Evolutionary conservation across 805 yeast species (phyloP).

Genomic region (Candida railenensis): DNA sequence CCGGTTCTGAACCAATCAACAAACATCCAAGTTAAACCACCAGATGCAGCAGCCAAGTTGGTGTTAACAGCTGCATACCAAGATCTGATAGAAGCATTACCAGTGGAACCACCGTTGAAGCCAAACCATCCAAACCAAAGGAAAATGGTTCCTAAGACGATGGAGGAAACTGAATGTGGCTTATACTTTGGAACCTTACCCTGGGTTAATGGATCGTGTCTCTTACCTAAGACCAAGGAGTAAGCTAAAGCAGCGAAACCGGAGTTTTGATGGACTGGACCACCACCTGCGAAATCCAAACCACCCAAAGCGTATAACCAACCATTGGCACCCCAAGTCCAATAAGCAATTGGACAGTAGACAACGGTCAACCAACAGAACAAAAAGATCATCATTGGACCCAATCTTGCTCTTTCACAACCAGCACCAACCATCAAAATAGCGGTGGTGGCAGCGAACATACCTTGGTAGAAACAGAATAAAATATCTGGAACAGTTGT

Average conservation of each 20-base stretch:
- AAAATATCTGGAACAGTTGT: constrained; percentile 83
- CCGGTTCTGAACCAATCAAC: constrained; percentile 86
- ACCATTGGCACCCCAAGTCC: constrained; percentile 96
- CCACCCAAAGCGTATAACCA: constrained; percentile 86
- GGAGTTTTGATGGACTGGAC: constrained; percentile 93
- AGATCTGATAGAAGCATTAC: constrained; percentile 88
- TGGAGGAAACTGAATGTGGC: constrained; percentile 90
- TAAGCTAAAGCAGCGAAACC: constrained; percentile 95
- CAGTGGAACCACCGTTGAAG: constrained; percentile 98
- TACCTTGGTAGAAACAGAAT: constrained; percentile 90
- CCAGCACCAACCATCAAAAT: constrained; percentile 97
- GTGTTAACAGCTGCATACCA: constrained; percentile 94
- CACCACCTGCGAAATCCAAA: constrained; percentile 97
- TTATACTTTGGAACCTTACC: constrained; percentile 80
- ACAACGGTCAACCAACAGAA: constrained; percentile 95
- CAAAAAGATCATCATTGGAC: constrained; percentile 94
- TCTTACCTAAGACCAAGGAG: constrained; percentile 87
- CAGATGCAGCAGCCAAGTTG: constrained; percentile 88
- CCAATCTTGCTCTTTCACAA: constrained; percentile 92
- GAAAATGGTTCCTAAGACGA: constrained; percentile 90
- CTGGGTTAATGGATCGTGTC: constrained; percentile 75
- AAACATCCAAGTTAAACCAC: constrained; percentile 93
- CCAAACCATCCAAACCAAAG: constrained; percentile 99
- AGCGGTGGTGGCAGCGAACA: constrained; percentile 94
- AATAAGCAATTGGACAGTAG: constrained; percentile 92